These are phyloP conservation scores for Talaromyces sp. DNA, from an alignment of 2,329 filamentous ascomycete genomes.

Conservation along the genomic window DNA sequence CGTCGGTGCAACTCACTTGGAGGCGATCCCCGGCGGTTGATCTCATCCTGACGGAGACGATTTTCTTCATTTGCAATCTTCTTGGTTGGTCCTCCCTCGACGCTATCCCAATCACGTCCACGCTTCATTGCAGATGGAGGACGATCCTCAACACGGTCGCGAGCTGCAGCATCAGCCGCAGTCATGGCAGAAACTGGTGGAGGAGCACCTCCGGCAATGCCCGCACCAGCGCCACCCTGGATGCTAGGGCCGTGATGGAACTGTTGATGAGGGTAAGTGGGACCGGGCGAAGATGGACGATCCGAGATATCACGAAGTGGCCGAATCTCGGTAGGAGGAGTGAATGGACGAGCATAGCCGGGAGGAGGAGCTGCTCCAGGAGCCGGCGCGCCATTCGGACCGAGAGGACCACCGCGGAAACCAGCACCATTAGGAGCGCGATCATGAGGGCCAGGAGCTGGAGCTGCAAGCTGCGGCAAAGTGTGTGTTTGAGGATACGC, in stretches of 20 bases:
- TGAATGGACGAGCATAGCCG: constrained; percentile 68
- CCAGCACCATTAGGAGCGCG: constrained; percentile 29
- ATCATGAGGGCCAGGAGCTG: constrained; percentile 40
- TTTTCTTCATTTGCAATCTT: constrained; percentile 86
- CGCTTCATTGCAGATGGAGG: constrained; percentile 78
- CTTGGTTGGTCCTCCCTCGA: constrained; percentile 61
- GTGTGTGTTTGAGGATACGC: constrained; percentile 48
- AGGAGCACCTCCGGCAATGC: constrained; percentile 65
- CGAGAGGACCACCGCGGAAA: constrained; percentile 43
- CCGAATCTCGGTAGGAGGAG: constrained; percentile 77
- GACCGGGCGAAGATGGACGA: constrained; percentile 84
- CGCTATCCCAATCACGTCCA: constrained; percentile 83
- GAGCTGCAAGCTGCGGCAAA: constrained; percentile 48
- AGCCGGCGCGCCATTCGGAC: constrained; percentile 51
- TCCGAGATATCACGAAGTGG: constrained; percentile 66
- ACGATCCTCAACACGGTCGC: constrained; percentile 61
- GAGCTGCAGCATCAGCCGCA: constrained; percentile 63
- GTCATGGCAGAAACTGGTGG: constrained; percentile 60
- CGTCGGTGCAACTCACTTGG: constrained; percentile 65
- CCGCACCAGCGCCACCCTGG: constrained; percentile 35
- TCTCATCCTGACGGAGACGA: constrained; percentile 78
- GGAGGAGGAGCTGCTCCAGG: constrained; percentile 59
- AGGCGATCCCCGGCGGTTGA: constrained; percentile 66
- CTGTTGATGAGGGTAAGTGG: constrained; percentile 74
- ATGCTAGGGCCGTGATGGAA: constrained; percentile 69